Percentiles rank a stretch among this genome's conserved stretches.
Evolutionary conservation across 495 filamentous ascomycete genomes (phyloP).

Genomic region (Neurospora intermedia): DNA sequence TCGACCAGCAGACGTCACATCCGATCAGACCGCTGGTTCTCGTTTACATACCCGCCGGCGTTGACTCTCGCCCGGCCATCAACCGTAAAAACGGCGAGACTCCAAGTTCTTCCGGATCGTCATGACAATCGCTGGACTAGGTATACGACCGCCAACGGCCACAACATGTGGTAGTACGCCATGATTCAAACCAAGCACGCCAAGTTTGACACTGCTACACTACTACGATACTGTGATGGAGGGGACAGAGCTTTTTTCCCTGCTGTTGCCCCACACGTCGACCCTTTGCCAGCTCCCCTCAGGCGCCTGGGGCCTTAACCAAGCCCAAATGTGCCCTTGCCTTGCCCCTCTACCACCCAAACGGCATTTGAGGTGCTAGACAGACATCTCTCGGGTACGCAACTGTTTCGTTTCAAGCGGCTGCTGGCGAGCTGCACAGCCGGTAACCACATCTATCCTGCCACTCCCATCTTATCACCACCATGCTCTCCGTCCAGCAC

Average conservation of each 20-base stretch:
- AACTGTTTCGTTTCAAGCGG: conserved; percentile 3
- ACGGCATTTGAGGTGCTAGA: not conserved
- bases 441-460: conserved; percentile 9
- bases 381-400: not conserved
- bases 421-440: conserved; percentile 20
- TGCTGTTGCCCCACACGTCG: not conserved
- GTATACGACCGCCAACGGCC: not conserved
- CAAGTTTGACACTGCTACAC: not conserved
- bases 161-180: not conserved
- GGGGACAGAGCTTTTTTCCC: not conserved
- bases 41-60: not conserved
- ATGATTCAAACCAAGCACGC: not conserved
- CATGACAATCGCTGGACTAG: not conserved
- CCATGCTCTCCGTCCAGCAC: not conserved
- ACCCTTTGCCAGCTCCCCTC: not conserved
- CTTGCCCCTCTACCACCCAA: not conserved
- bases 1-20: not conserved
- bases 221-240: not conserved
- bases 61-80: not conserved
- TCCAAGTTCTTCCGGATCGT: not conserved
- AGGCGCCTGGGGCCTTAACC: not conserved
- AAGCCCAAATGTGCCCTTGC: not conserved
- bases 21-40: not conserved
- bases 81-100: not conserved
- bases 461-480: not conserved